Evolutionary conservation across 2,329 filamentous ascomycete species (phyloP).

Genomic region (Calonectria crousiana): DNA sequence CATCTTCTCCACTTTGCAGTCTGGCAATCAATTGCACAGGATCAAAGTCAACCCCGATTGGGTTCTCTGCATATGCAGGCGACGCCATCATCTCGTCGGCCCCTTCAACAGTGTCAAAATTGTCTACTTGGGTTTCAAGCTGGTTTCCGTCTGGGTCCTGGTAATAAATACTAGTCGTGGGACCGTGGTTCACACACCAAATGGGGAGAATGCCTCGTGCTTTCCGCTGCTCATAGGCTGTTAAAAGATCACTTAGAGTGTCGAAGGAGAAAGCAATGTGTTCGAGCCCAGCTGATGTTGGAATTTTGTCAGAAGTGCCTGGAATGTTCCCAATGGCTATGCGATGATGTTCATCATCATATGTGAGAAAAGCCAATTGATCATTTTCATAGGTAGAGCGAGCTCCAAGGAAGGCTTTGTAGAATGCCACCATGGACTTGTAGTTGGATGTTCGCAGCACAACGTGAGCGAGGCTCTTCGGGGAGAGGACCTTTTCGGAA

Average conservation of each 20-base stretch:
- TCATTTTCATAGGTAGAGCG: constrained; percentile 1
- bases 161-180: constrained; percentile 29
- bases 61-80: constrained; percentile 11
- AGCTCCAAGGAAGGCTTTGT: constrained; percentile 10
- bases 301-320: background rate
- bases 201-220: constrained; percentile 7
- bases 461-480: background rate
- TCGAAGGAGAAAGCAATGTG: constrained; percentile 12
- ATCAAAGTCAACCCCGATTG: constrained; percentile 25
- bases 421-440: constrained; percentile 7
- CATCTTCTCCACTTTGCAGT: background rate
- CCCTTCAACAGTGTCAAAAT: constrained; percentile 22
- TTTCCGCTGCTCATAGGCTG: constrained; percentile 1
- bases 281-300: background rate
- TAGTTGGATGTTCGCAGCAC: constrained; percentile 10
- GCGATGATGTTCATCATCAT: constrained; percentile 15
- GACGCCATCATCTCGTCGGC: constrained; percentile 19
- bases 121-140: constrained; percentile 29
- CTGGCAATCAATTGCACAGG: background rate
- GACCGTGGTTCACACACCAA: constrained; percentile 30
- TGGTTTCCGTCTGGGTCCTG: constrained; percentile 26
- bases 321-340: constrained; percentile 6
- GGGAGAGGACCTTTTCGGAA: background rate
- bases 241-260: background rate
- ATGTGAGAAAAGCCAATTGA: background rate